Evolutionary conservation across 768 basidiomycete species (phyloP).

Genomic region (Sistotremastrum niveocremeum): DNA sequence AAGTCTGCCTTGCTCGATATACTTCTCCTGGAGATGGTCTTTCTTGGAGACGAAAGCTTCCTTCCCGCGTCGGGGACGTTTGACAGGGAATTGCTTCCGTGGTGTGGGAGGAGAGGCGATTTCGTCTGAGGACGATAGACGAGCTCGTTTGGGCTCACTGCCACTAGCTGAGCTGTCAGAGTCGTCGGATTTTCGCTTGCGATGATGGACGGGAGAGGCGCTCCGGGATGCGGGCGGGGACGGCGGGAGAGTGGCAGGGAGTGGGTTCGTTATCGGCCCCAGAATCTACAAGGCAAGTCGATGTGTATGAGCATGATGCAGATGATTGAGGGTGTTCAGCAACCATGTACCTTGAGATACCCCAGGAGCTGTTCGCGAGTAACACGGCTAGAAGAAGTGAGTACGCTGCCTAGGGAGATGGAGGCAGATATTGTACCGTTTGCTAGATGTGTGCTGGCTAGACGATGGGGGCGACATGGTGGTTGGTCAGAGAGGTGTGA

Average conservation of each 20-base stretch:
- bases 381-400: background rate
- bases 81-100: conserved; percentile 32
- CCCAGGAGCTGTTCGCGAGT: background rate
- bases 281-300: conserved; percentile 20
- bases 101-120: background rate
- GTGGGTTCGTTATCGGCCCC: conserved; percentile 24
- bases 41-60: conserved; percentile 32
- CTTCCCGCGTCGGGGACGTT: conserved; percentile 49
- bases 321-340: background rate
- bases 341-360: background rate
- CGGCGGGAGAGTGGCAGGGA: conserved; percentile 31
- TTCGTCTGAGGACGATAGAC: conserved; percentile 18
- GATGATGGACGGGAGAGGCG: conserved; percentile 25
- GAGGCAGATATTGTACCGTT: too few relatives aligned
- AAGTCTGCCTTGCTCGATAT: conserved; percentile 51
- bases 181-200: conserved; percentile 26
- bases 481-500: too few relatives aligned
- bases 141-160: conserved; percentile 21
- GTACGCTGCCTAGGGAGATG: background rate
- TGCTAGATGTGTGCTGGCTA: too few relatives aligned
- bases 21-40: conserved; percentile 54
- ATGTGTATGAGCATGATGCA: background rate
- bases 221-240: conserved; percentile 32
- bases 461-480: too few relatives aligned
- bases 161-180: conserved; percentile 12